Percentiles rank a stretch among this genome's conserved stretches.
These are phyloP conservation scores for Boletus vinaceobasis DNA, from an alignment of 768 basidiomycete species.

Conservation along the genomic window DNA sequence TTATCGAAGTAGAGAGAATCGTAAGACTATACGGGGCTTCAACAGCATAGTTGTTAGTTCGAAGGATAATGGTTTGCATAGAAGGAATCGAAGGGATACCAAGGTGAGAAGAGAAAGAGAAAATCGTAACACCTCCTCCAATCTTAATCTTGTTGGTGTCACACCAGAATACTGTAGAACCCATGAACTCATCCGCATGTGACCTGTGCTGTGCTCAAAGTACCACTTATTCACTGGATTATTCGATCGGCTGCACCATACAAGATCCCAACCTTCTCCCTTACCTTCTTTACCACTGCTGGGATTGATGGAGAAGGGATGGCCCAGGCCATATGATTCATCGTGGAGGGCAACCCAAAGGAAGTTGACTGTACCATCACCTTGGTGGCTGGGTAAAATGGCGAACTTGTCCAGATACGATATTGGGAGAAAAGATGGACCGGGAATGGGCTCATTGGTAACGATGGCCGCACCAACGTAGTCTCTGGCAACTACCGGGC, in stretches of 20 bases:
- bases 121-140: too few relatives aligned
- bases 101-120: too few relatives aligned
- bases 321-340: conserved; percentile 94
- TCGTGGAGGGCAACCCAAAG: conserved; percentile 98
- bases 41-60: too few relatives aligned
- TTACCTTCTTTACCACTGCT: conserved; percentile 89
- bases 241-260: conserved; percentile 90
- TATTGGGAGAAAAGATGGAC: conserved; percentile 43
- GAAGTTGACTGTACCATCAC: conserved; percentile 98
- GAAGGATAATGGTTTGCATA: too few relatives aligned
- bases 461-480: conserved; percentile 95
- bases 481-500: conserved; percentile 91
- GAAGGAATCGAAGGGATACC: too few relatives aligned
- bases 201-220: conserved; percentile 92
- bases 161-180: conserved; percentile 98
- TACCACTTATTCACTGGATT: conserved; percentile 99
- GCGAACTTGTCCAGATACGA: conserved; percentile 99
- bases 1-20: too few relatives aligned
- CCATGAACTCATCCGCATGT: conserved; percentile 82
- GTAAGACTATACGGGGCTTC: too few relatives aligned
- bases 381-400: conserved; percentile 90
- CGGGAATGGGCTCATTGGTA: conserved; percentile 56
- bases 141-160: conserved; percentile 88
- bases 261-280: conserved; percentile 89
- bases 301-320: conserved; percentile 90